Base-by-base conservation (phyloP, 306 rosid genomes). In the Castanopsis chinensis region DNA sequence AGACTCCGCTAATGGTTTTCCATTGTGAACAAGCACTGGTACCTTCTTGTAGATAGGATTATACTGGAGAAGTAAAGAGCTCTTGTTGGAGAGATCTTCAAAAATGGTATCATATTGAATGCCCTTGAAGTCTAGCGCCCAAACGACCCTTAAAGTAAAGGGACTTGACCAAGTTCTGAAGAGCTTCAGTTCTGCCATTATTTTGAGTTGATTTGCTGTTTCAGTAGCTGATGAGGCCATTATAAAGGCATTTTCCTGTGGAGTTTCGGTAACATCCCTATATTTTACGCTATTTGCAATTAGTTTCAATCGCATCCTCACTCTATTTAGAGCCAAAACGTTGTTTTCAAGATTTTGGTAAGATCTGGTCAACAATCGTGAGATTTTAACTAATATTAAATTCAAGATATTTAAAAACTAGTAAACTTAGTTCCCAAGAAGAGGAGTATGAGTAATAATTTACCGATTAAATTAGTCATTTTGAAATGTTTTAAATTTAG, bases 41-140 rank as follows among this genome's bases (percentile, higher is more conserved):
- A 84, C 69, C 45, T 72, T 80, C 51, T 76, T 58, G 52, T 71
- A 76, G 52, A 81, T 32, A 1, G 83, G 87, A 68, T 83, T 86
- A 33, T 70, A 75, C 56, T 77, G 68, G 11, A 86, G 69, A 78
- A 86, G 87, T 41, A 76, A 20, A 27, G 81, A 9, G 79, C 89
- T 86, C 78, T 86, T 81, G 83, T 75, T 72, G 3, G 75, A 23
- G 19, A 86, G 77, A 78, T 86, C 89, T 81, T 86, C 87, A 1
- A n/a, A 65, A 35, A 86, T 73, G 54, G 69, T 19, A 1, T 80
- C 85, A 55, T 58, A 83, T 21, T 49, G 64, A 20, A 86, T 14
- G 8, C 83, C 89, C 67, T 86, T 86, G 32, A 78, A 20, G 21
- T 86, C 33, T 64, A 86, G 73, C 1, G 87, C 89, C 89, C 85